Percentiles rank a stretch among this genome's conserved stretches.
Evolutionary conservation across 2,329 filamentous ascomycete species (phyloP).

Genomic region (Tricladium varicosporioides): DNA sequence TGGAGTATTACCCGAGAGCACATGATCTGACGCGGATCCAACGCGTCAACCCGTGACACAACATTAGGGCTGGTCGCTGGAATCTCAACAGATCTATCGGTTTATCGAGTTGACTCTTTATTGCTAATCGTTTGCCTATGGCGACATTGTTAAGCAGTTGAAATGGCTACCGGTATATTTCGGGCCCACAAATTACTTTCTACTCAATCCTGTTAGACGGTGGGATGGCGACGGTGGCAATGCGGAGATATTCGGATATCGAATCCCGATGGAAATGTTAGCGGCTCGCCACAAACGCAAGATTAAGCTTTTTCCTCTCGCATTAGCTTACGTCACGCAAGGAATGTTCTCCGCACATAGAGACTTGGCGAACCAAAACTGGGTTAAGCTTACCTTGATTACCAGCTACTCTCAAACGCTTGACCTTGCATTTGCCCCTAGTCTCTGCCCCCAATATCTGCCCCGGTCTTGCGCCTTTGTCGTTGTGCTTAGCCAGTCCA

Average conservation of each 20-base stretch:
- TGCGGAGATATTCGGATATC: not conserved
- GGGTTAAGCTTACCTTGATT: not conserved
- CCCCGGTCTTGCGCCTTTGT: not conserved
- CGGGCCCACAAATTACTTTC: not conserved
- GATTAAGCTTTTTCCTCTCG: not conserved
- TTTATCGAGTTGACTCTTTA: not conserved
- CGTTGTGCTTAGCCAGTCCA: not conserved
- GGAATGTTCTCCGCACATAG: not conserved
- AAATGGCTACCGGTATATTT: not conserved
- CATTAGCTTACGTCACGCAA: not conserved
- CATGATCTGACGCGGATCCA: no score
- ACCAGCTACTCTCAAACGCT: not conserved
- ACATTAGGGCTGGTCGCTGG: not conserved
- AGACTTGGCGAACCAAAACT: not conserved
- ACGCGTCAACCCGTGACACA: no score
- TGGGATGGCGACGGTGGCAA: not conserved
- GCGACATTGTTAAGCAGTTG: not conserved
- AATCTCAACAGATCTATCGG: not conserved
- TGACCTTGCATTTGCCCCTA: not conserved
- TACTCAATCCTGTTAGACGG: not conserved
- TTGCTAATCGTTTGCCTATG: not conserved
- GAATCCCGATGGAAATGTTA: not conserved
- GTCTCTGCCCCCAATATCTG: no score
- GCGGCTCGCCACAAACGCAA: not conserved
- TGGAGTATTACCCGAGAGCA: no score